These are phyloP conservation scores for Lentinula lateritia DNA, from an alignment of 768 basidiomycete species.

Conservation along the genomic window DNA sequence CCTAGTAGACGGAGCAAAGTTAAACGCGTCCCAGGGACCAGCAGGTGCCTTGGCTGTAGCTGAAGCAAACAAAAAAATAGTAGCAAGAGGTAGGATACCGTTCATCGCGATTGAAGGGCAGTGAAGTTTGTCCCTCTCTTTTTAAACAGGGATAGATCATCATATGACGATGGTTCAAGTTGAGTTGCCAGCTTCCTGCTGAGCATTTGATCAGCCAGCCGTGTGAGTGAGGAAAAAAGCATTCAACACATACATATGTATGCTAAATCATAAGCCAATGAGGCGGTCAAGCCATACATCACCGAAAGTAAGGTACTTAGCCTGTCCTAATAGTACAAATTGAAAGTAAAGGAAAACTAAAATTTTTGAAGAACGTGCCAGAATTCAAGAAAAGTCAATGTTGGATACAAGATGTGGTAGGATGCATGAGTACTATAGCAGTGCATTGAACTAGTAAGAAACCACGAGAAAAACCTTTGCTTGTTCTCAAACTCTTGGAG, in stretches of 20 bases:
- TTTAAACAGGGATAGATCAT: neutral
- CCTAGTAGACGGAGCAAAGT: slow-evolving; percentile 29
- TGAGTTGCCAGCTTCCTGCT: neutral
- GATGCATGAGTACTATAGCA: no score
- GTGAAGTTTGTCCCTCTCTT: neutral
- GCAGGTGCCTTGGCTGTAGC: slow-evolving; percentile 22
- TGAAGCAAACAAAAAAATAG: neutral
- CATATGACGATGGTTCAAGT: neutral
- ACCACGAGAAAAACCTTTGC: neutral
- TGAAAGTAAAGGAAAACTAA: no score
- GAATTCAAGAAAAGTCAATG: no score
- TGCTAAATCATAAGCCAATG: neutral
- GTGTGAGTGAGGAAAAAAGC: neutral
- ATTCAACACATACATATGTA: neutral
- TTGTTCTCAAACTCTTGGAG: neutral
- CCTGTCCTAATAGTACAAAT: no score
- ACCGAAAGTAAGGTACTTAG: no score
- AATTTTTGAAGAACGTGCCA: no score
- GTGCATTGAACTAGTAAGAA: no score
- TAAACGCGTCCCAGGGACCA: slow-evolving; percentile 40
- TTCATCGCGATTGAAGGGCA: neutral
- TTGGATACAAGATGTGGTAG: no score
- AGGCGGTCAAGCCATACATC: no score
- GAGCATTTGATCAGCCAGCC: neutral
- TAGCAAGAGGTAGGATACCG: neutral